phyloP scores from a whole-genome alignment of 352 stramenopile genomes.

The Phytophthora citrophthora region DNA sequence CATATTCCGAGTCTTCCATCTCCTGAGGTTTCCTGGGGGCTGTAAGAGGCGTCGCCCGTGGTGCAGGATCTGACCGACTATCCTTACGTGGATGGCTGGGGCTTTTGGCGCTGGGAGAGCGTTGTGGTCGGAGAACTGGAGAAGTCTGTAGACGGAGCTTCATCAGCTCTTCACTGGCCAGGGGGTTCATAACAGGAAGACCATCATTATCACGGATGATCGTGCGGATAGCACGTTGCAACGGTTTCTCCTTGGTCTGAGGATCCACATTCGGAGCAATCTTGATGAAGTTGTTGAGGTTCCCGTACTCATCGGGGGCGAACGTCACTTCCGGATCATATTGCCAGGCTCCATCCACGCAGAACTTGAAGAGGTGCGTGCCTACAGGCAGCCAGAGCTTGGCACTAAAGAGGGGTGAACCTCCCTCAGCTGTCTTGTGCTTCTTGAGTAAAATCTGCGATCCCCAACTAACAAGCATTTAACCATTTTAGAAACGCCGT shows the following conservation, averaged over 20 bases:
- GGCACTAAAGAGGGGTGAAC: constrained; percentile 30
- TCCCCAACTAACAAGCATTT: constrained; percentile 57
- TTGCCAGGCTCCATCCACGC: constrained; percentile 80
- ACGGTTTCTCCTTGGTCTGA: constrained; percentile 45
- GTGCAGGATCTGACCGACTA: constrained; percentile 31
- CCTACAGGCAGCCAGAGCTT: constrained; percentile 72
- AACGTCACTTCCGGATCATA: constrained; percentile 87
- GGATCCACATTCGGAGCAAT: constrained; percentile 42
- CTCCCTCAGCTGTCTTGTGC: constrained; percentile 20
- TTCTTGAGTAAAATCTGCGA: constrained; percentile 74
- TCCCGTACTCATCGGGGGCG: constrained; percentile 84
- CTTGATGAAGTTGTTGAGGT: constrained; percentile 89
- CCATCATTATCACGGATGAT: constrained; percentile 72
- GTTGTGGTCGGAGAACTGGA: constrained; percentile 34
- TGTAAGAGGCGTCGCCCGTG: constrained; percentile 30
- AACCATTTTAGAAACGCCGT: constrained; percentile 7
- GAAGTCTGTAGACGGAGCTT: constrained; percentile 68
- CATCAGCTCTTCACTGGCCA: constrained; percentile 64
- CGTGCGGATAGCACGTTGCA: constrained; percentile 69
- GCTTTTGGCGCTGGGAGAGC: constrained; percentile 25
- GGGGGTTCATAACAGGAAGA: constrained; percentile 77
- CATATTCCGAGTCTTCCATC: constrained; percentile 73
- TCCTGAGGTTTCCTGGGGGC: constrained; percentile 58
- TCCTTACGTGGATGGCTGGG: constrained; percentile 20
- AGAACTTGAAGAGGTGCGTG: constrained; percentile 84